Base-by-base conservation (phyloP, 2,329 filamentous ascomycete species). In the Phaeosphaeria sp. region DNA sequence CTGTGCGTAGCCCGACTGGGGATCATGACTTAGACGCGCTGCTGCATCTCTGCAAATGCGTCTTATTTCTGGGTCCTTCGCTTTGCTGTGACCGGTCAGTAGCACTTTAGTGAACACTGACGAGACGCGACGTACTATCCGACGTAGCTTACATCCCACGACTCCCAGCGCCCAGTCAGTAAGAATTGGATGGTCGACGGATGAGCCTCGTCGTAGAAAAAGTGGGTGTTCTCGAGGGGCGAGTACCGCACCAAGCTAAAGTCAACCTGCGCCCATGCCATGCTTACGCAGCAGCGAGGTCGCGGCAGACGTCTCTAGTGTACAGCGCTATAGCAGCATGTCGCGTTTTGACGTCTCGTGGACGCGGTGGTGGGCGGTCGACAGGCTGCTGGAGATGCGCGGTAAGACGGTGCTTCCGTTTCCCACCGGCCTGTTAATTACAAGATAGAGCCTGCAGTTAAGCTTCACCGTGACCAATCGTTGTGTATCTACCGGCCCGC, bases 81-180 rank as follows among this genome's bases (percentile, higher is more conserved):
- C 62, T 47, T 68, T 68, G 53, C 69, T 72, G 50, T 8, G 6
- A 36, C 8, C 40, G 36, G 51, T 71, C 48, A 71, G 56, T 27
- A 17, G 21, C 9, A 20, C 30, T 20, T 18, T 18, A 27, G 43
- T 33, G 27, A 51, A 47, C 33, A 30, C 18, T 7, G 20, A 2
- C 8, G 21, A 33, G n/a, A 53, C 18, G 39, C 39, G 45, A 67
- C 67, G 39, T 60, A 73, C 69, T 68, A 60, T 45, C 61, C 64
- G 13, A 74, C 71, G 56, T 63, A 74, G 53, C 69, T 64, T 7
- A 74, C 66, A 46, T 75, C 69, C 70, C 69, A 72, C 17, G 71
- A 58, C 60, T 74, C 69, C 72, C 72, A 75, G 9, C 55, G 49
- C 9, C 69, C 70, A 33, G 70, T 68, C 42, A 72, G 51, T 22